Percentiles rank a stretch among this genome's conserved stretches.
Conservation (phyloP, 257 asterid genomes). For the Ehretia macrophylla region DNA sequence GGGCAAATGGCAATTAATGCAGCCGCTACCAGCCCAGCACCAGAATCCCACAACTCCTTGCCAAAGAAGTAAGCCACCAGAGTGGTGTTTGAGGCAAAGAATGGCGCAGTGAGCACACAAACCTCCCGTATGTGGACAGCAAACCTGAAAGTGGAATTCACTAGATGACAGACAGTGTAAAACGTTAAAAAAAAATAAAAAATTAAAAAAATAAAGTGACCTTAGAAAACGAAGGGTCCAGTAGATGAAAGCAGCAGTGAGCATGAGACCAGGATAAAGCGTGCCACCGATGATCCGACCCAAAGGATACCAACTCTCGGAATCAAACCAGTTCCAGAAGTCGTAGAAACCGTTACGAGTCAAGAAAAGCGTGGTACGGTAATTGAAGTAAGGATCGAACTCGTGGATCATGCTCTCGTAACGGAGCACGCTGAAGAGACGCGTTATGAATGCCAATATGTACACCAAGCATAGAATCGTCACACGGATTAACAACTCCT, state of each 20-base stretch:
- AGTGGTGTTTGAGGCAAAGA: constrained; percentile 96
- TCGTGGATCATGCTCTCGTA: constrained; percentile 99
- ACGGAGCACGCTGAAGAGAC: constrained; percentile 87
- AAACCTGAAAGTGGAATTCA: constrained; percentile 63
- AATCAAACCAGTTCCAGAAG: constrained; percentile 99
- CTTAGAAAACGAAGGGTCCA: constrained; percentile 79
- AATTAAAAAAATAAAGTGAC: constrained; percentile 27
- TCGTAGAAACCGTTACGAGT: constrained; percentile 80
- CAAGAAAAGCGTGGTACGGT: constrained; percentile 82
- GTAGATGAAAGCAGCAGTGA: constrained; percentile 88
- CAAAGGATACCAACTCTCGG: constrained; percentile 97
- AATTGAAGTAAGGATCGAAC: constrained; percentile 98
- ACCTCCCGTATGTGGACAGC: constrained; percentile 99
- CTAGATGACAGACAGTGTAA: too few species aligned
- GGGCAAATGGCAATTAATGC: constrained; percentile 95
- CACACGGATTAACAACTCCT: constrained; percentile 85
- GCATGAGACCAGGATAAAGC: constrained; percentile 97
- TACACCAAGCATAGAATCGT: constrained; percentile 74
- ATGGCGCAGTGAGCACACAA: constrained; percentile 97
- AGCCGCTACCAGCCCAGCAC: constrained; percentile 99
- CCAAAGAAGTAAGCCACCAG: constrained; percentile 99
- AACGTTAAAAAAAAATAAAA: too few species aligned
- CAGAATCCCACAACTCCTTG: constrained; percentile 96
- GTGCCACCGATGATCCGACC: constrained; percentile 96
- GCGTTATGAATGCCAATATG: constrained; percentile 75